These are phyloP conservation scores for Schizophyllum commune DNA, from an alignment of 1,284 basidiomycete genomes.

Conservation along the genomic window DNA sequence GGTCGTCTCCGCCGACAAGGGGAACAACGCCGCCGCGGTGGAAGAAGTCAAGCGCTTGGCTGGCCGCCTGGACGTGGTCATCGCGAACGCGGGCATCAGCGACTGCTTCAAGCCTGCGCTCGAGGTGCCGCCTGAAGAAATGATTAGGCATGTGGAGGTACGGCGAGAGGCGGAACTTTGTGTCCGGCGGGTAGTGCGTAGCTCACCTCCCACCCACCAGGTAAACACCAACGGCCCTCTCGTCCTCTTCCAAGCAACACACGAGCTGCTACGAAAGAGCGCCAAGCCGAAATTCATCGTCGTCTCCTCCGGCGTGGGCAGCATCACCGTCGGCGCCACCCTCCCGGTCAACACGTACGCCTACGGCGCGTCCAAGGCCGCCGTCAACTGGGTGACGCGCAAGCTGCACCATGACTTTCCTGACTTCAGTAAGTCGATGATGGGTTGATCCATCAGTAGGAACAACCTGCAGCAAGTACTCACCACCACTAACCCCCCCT, in stretches of 20 bases:
- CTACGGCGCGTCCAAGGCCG: not conserved
- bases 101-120: not conserved
- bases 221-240: slow-evolving; percentile 3
- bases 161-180: no score
- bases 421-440: not conserved
- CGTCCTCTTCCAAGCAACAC: slow-evolving; percentile 3
- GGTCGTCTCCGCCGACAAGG: not conserved
- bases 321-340: not conserved
- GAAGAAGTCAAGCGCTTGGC: not conserved
- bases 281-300: not conserved
- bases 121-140: not conserved
- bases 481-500: no score
- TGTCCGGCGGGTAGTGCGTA: no score
- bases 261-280: not conserved
- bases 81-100: slow-evolving; percentile 2
- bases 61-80: not conserved
- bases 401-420: not conserved
- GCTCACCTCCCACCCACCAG: not conserved
- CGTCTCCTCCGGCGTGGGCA: not conserved
- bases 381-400: not conserved
- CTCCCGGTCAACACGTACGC: not conserved
- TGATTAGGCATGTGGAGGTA: not conserved
- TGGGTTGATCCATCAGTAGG: not conserved
- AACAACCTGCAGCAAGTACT: no score
- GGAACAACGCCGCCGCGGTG: slow-evolving; percentile 2